phyloP scores from a whole-genome alignment of 1,284 basidiomycete species.

The Moniliophthora roreri region DNA sequence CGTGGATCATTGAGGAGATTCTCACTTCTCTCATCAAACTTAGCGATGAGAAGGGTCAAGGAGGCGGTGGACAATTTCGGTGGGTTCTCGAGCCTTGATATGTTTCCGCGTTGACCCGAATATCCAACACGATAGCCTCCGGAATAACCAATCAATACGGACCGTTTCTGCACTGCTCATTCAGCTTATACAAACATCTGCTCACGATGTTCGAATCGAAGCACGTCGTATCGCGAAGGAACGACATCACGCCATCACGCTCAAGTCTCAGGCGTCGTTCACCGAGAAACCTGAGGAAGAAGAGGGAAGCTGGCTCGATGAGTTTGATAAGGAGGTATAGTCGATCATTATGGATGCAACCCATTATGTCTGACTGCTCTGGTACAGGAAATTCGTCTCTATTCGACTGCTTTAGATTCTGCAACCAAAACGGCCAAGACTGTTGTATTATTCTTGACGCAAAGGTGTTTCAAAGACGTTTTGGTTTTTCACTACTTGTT shows the following conservation, averaged over 20 bases:
- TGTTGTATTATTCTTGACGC: constrained; percentile 83
- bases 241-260: constrained; percentile 58
- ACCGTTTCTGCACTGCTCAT: constrained; percentile 91
- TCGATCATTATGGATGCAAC: neutral
- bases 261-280: constrained; percentile 60
- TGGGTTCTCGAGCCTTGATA: constrained; percentile 33
- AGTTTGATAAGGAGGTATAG: constrained; percentile 62
- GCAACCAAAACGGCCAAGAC: constrained; percentile 83
- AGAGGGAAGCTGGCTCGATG: constrained; percentile 50
- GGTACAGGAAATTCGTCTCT: constrained; percentile 67
- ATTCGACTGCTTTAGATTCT: constrained; percentile 68
- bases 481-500: neutral
- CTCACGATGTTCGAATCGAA: constrained; percentile 72
- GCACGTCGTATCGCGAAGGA: constrained; percentile 60
- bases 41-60: constrained; percentile 82
- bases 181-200: constrained; percentile 94
- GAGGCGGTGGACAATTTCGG: constrained; percentile 76
- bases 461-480: constrained; percentile 44
- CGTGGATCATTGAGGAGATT: constrained; percentile 97
- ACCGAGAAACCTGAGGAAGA: constrained; percentile 35
- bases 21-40: constrained; percentile 86
- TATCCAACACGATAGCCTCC: constrained; percentile 45
- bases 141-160: constrained; percentile 84
- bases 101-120: neutral
- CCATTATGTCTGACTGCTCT: constrained; percentile 4